Evolutionary conservation across 2,329 filamentous ascomycete species (phyloP).

Genomic region (Tolypocladium amazonense): DNA sequence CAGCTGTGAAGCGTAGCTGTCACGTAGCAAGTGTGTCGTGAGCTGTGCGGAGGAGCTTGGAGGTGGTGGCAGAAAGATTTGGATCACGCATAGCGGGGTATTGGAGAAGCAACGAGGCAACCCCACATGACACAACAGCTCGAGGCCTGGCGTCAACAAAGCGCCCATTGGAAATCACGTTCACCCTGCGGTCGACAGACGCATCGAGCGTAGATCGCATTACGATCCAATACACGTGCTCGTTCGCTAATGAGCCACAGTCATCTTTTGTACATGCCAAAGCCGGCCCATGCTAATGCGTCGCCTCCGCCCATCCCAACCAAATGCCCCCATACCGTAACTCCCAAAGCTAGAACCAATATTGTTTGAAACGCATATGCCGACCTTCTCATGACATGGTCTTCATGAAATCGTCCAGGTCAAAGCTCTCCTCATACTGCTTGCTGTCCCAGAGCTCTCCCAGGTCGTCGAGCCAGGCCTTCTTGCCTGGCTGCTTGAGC

Average conservation of each 20-base stretch:
- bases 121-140: not conserved
- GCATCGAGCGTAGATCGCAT: not conserved
- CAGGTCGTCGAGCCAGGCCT: conserved; percentile 87
- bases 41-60: not conserved
- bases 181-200: not conserved
- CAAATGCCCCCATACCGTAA: not conserved
- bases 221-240: not conserved
- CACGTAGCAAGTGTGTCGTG: not conserved
- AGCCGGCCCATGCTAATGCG: not conserved
- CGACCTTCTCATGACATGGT: conserved; percentile 57
- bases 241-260: not conserved
- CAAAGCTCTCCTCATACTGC: conserved; percentile 97
- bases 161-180: not conserved
- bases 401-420: conserved; percentile 88
- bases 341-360: not conserved
- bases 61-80: not conserved
- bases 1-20: not conserved
- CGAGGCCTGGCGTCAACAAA: not conserved
- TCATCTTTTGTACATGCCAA: not conserved
- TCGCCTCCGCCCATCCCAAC: not conserved
- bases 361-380: not conserved
- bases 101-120: no score
- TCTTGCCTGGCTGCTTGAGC: conserved; percentile 90
- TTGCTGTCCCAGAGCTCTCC: conserved; percentile 95
- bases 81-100: not conserved